A percentile compares a stretch with the other conserved stretches of the same genome.
Conservation (phyloP, 2,329 filamentous ascomycete species). For the Sclerotinia glacialis region DNA sequence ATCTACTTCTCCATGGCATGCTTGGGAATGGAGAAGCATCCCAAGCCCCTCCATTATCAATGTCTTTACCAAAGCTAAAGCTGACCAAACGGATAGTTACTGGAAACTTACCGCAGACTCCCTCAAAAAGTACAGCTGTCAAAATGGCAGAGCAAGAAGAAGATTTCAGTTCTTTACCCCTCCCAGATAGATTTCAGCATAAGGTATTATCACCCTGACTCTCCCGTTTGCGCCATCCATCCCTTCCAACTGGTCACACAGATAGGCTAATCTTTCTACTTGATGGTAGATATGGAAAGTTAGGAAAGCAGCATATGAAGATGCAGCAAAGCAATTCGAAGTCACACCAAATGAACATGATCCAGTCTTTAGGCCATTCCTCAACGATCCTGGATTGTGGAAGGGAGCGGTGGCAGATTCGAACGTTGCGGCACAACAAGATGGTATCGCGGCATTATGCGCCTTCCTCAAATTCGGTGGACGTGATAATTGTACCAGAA, state of each 20-base stretch:
- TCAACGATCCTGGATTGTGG: conserved; percentile 82
- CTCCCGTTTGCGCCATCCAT: background rate
- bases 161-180: conserved; percentile 74
- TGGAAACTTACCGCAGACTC: conserved; percentile 27
- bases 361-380: conserved; percentile 81
- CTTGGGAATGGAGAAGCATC: conserved; percentile 28
- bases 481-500: conserved; percentile 71
- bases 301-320: conserved; percentile 90
- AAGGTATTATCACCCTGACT: conserved; percentile 53
- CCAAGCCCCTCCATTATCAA: conserved; percentile 19
- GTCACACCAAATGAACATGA: conserved; percentile 80
- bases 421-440: conserved; percentile 94
- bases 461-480: conserved; percentile 91
- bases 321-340: conserved; percentile 83
- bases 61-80: conserved; percentile 30
- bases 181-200: conserved; percentile 78
- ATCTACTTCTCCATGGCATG: conserved; percentile 24
- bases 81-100: conserved; percentile 34
- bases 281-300: conserved; percentile 81
- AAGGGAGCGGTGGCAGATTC: conserved; percentile 90
- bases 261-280: conserved; percentile 31
- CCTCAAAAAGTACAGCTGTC: conserved; percentile 19
- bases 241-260: background rate
- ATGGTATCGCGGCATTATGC: conserved; percentile 82
- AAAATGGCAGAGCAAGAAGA: conserved; percentile 79